Conservation (phyloP, 78 protist species). For the Emiliania huxleyi region DNA sequence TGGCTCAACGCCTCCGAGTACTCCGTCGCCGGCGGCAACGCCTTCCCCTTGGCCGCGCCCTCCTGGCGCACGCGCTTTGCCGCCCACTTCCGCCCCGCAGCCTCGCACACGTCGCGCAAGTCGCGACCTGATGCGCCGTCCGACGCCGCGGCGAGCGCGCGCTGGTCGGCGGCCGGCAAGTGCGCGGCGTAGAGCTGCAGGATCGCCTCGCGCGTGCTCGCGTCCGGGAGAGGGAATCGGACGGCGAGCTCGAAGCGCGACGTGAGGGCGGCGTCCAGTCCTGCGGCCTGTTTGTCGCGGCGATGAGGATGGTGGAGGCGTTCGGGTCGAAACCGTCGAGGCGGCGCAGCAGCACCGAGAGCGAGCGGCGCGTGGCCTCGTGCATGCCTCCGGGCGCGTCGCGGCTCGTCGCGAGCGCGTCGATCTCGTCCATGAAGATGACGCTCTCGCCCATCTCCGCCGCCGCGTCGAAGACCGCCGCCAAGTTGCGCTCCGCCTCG, state of each 20-base stretch:
- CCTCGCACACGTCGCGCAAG: background rate
- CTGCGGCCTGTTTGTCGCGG: background rate
- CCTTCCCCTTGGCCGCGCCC: background rate
- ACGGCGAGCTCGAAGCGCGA: background rate
- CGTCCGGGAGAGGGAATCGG: background rate
- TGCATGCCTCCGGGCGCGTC: background rate
- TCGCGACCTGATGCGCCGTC: background rate
- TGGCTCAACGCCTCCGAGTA: background rate
- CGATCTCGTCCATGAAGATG: background rate
- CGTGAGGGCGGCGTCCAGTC: background rate
- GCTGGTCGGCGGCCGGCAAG: background rate
- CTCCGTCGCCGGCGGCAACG: background rate
- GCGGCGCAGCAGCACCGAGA: background rate
- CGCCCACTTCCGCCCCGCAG: background rate
- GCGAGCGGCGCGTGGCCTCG: background rate
- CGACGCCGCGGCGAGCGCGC: background rate
- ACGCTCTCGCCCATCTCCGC: background rate
- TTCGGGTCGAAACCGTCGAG: background rate
- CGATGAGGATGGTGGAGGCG: background rate
- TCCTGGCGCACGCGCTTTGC: background rate
- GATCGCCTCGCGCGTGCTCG: background rate
- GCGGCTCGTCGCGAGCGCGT: background rate
- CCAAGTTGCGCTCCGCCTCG: background rate
- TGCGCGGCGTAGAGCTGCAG: background rate
- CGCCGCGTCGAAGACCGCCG: background rate